A percentile compares a stretch with the other conserved stretches of the same genome.
Conservation (phyloP, 805 yeast genomes). For the Sugiyamaella boreocaroliniensis region DNA sequence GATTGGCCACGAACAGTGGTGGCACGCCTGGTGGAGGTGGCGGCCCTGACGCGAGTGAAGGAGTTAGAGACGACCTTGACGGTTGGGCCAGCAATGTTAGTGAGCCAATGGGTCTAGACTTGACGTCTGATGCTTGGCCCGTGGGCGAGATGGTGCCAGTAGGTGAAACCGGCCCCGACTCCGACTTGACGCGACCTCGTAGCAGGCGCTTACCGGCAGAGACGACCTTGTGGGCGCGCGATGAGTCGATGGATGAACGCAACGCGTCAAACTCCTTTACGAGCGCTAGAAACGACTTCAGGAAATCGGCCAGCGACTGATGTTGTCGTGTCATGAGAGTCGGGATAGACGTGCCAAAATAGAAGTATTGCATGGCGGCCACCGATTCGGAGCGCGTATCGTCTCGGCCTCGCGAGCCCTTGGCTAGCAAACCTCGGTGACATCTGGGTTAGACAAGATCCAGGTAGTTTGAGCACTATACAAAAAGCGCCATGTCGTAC, state of each 20-base stretch:
- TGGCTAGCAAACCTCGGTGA: background rate
- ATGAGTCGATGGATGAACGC: slow-evolving; percentile 7
- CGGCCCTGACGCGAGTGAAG: slow-evolving; percentile 1
- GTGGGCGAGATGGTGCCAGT: background rate
- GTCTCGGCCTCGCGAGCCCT: background rate
- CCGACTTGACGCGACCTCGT: slow-evolving; percentile 16
- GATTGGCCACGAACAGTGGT: background rate
- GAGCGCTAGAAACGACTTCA: slow-evolving; percentile 13
- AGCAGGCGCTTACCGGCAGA: slow-evolving; percentile 22
- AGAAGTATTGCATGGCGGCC: slow-evolving; percentile 17
- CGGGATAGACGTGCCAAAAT: slow-evolving; percentile 20
- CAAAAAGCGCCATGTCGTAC: no score
- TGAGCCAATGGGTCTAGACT: background rate
- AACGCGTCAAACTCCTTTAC: slow-evolving; percentile 20
- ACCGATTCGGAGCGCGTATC: background rate
- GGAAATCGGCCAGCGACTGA: slow-evolving; percentile 13
- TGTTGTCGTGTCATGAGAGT: slow-evolving; percentile 7
- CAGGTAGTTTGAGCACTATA: background rate
- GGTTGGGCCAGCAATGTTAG: background rate
- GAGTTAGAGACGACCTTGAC: background rate
- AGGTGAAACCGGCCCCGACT: slow-evolving; percentile 3
- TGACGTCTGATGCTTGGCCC: background rate
- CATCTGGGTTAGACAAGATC: background rate
- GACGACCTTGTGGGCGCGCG: slow-evolving; percentile 15
- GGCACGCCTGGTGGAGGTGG: background rate